Conservation (phyloP, 805 yeast species). For the Wickerhamomyces subpelliculosus region DNA sequence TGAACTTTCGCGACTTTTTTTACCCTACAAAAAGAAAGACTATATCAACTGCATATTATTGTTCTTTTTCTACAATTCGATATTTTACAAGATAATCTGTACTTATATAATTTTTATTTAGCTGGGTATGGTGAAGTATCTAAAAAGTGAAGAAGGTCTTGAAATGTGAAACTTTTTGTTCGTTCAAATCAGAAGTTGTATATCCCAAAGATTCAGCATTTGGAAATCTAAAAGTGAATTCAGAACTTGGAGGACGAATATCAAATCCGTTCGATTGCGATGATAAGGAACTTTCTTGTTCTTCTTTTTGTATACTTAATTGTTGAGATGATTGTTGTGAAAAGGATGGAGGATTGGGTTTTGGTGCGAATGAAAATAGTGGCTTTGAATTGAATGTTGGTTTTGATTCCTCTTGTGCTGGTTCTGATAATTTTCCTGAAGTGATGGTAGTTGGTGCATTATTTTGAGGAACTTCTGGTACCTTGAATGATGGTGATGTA, state of each 20-base stretch:
- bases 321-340: not conserved
- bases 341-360: not conserved
- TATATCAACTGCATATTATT: too few relatives aligned
- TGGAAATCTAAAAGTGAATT: not conserved
- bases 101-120: too few relatives aligned
- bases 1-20: too few relatives aligned
- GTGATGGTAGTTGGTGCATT: not conserved
- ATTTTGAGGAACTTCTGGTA: too few relatives aligned
- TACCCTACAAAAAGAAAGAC: too few relatives aligned
- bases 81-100: too few relatives aligned
- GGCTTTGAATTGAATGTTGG: not conserved
- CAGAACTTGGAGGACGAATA: not conserved
- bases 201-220: not conserved
- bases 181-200: not conserved
- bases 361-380: not conserved
- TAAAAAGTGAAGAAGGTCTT: too few relatives aligned
- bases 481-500: not conserved
- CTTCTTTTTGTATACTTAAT: not conserved
- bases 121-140: too few relatives aligned
- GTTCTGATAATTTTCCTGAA: too few relatives aligned
- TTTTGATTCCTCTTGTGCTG: not conserved
- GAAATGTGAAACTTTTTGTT: not conserved
- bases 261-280: conserved; percentile 3
- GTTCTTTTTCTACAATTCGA: too few relatives aligned
- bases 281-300: conserved; percentile 1